Conservation (phyloP, 2,329 filamentous ascomycete genomes). For the Drechmeria coniospora region DNA sequence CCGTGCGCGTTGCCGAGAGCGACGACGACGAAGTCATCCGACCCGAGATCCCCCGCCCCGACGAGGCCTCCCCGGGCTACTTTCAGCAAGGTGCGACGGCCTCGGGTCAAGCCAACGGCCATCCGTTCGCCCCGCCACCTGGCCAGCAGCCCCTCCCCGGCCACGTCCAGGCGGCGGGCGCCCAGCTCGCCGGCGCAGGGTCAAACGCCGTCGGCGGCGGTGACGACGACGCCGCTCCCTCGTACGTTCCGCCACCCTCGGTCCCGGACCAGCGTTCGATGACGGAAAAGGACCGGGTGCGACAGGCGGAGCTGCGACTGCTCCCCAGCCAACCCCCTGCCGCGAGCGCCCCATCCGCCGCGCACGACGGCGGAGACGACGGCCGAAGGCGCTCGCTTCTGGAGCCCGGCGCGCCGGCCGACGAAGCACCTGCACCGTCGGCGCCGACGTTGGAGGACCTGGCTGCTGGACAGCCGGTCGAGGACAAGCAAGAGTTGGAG, state of each 20-base stretch:
- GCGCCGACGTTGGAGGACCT: slow-evolving; percentile 33
- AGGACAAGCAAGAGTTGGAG: slow-evolving; percentile 73
- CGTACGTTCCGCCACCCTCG: slow-evolving; percentile 45
- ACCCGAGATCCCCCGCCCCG: slow-evolving; percentile 6
- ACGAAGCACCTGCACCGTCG: slow-evolving; percentile 17
- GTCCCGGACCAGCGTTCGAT: slow-evolving; percentile 44
- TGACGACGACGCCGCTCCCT: slow-evolving; percentile 18
- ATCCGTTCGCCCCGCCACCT: slow-evolving; percentile 2
- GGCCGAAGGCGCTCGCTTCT: slow-evolving; percentile 21
- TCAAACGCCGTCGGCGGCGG: slow-evolving; percentile 6
- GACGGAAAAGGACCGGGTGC: slow-evolving; percentile 69
- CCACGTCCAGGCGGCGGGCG: too few relatives aligned
- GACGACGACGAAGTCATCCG: slow-evolving; percentile 16
- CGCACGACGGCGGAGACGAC: slow-evolving; percentile 34
- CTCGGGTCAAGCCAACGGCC: slow-evolving; percentile 25
- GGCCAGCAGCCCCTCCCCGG: slow-evolving; percentile 5
- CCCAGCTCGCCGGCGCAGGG: too few relatives aligned
- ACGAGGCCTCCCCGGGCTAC: slow-evolving; percentile 7
- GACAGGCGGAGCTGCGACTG: slow-evolving; percentile 61
- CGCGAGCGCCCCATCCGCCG: slow-evolving; percentile 21
- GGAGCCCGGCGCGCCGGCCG: slow-evolving; percentile 4
- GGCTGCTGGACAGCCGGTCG: slow-evolving; percentile 16
- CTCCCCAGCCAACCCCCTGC: slow-evolving; percentile 59
- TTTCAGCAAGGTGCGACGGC: slow-evolving; percentile 8
- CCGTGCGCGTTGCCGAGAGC: slow-evolving; percentile 13